phyloP scores from a whole-genome alignment of 1,139 yeast species.

The Taphrina betulina region DNA sequence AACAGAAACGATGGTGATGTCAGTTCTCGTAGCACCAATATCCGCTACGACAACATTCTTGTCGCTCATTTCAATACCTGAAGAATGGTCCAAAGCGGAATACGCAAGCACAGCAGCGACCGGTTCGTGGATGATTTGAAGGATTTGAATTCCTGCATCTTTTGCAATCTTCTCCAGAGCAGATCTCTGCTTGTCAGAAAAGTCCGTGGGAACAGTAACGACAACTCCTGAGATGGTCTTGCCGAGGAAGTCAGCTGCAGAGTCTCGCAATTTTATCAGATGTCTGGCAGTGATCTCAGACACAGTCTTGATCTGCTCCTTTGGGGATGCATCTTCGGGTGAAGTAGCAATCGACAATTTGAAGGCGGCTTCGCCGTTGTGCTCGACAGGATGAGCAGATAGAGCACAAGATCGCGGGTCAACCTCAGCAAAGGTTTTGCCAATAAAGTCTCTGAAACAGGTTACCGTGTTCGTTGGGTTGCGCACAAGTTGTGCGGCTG shows the following conservation, averaged over 20 bases:
- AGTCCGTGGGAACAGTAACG: conserved; percentile 87
- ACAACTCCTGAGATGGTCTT: conserved; percentile 77
- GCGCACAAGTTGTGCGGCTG: conserved; percentile 86
- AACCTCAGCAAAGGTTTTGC: conserved; percentile 63
- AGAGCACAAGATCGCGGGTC: conserved; percentile 60
- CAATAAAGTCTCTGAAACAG: conserved; percentile 91
- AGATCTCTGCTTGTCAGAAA: conserved; percentile 67
- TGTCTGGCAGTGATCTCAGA: conserved; percentile 84
- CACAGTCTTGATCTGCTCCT: conserved; percentile 56
- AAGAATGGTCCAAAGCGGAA: conserved; percentile 42
- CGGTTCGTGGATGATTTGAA: conserved; percentile 91
- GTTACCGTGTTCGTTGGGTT: conserved; percentile 82
- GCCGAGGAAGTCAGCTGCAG: conserved; percentile 93
- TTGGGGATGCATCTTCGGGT: conserved; percentile 49
- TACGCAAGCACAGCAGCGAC: conserved; percentile 82
- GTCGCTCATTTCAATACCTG: conserved; percentile 61
- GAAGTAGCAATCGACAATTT: conserved; percentile 48
- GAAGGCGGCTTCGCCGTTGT: conserved; percentile 70
- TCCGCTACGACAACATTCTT: conserved; percentile 89
- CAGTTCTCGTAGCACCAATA: conserved; percentile 95
- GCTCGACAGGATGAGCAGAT: conserved; percentile 73
- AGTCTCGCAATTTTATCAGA: conserved; percentile 71
- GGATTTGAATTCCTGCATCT: conserved; percentile 72
- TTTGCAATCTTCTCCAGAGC: conserved; percentile 63
- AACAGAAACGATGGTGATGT: conserved; percentile 88